phyloP scores from a whole-genome alignment of 768 basidiomycete genomes.

The Cyclocybe aegerita region DNA sequence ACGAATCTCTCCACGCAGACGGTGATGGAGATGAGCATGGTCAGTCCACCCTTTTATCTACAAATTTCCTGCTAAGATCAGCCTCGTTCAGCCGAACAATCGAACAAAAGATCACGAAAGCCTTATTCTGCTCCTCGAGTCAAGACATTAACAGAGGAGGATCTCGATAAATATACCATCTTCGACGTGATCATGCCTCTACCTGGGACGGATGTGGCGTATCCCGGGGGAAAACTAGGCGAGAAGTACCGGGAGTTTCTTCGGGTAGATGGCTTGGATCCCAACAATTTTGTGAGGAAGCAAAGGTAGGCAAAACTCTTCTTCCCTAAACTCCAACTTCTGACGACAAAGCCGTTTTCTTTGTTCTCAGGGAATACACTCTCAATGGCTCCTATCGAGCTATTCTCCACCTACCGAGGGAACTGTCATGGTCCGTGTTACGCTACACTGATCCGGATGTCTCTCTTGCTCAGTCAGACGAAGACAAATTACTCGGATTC shows the following conservation, averaged over 20 bases:
- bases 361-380: conserved; percentile 73
- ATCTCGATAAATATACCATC: conserved; percentile 80
- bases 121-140: conserved; percentile 71
- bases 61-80: not conserved
- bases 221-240: conserved; percentile 86
- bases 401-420: conserved; percentile 82
- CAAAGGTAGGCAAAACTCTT: conserved; percentile 63
- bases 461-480: conserved; percentile 90
- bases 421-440: conserved; percentile 79
- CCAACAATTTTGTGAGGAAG: conserved; percentile 83
- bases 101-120: conserved; percentile 38
- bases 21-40: conserved; percentile 24
- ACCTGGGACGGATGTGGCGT: conserved; percentile 92
- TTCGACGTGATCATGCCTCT: conserved; percentile 98
- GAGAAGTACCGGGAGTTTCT: conserved; percentile 84
- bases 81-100: conserved; percentile 19
- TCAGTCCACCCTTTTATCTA: conserved; percentile 1
- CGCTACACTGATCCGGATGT: conserved; percentile 94
- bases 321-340: not conserved
- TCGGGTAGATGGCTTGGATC: conserved; percentile 83
- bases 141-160: conserved; percentile 74
- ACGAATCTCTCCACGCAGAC: conserved; percentile 11
- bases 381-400: conserved; percentile 92
- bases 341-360: conserved; percentile 2
- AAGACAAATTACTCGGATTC: conserved; percentile 85